Percentiles rank a stretch among this genome's conserved stretches.
Conservation (phyloP, 768 basidiomycete species). For the Mycena polygramma region DNA sequence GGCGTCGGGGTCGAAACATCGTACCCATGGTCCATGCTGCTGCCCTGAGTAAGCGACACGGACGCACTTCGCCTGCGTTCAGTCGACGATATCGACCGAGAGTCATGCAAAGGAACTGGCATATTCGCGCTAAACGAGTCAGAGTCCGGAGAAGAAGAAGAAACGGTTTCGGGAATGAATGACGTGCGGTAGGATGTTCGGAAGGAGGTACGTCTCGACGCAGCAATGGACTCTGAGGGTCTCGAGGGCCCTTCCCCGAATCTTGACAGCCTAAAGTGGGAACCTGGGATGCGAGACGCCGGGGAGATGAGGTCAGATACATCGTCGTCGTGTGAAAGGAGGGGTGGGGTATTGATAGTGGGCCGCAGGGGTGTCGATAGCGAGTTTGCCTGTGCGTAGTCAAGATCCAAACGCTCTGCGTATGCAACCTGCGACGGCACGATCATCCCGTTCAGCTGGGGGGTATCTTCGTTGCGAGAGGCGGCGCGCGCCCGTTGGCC, state of each 20-base stretch:
- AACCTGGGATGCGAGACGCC: conserved; percentile 26
- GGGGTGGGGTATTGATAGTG: conserved; percentile 23
- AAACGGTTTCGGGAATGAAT: conserved; percentile 16
- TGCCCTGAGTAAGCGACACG: conserved; percentile 29
- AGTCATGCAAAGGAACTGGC: conserved; percentile 26
- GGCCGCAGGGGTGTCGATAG: conserved; percentile 32
- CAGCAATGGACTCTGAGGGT: background rate
- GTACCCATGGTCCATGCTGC: conserved; percentile 29
- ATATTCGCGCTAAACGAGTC: background rate
- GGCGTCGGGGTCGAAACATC: conserved; percentile 26
- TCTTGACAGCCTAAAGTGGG: conserved; percentile 32
- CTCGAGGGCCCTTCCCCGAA: conserved; percentile 29
- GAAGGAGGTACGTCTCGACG: conserved; percentile 26
- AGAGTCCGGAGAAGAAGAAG: conserved; percentile 29
- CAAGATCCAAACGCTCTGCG: conserved; percentile 33
- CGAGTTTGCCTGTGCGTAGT: conserved; percentile 30
- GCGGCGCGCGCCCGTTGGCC: conserved; percentile 36
- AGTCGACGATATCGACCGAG: conserved; percentile 28
- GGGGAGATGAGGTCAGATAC: conserved; percentile 36
- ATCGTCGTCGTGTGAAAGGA: conserved; percentile 24
- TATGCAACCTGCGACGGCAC: conserved; percentile 36
- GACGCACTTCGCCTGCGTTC: conserved; percentile 34
- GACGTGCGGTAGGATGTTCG: conserved; percentile 35
- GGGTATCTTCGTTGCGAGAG: conserved; percentile 19
- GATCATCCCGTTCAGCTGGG: conserved; percentile 28